Evolutionary conservation across 1,139 yeast genomes (phyloP), one percentile per base, ranked within the genome.

Genomic region (Taphrina deformans): DNA sequence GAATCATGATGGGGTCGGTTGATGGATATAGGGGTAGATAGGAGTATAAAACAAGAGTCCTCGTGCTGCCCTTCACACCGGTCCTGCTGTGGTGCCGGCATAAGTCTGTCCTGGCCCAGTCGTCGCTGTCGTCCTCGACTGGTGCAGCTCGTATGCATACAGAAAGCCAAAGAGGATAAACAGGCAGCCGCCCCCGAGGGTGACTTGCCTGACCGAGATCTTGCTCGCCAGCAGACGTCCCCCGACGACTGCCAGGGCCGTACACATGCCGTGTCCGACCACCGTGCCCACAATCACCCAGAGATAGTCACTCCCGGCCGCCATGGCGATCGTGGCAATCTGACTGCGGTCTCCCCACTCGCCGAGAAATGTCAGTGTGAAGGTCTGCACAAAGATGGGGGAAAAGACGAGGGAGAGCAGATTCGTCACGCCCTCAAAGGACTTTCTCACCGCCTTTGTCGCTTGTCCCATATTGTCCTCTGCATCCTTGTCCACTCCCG

Each of bases 311-410:
- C 91, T 86, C 45, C 97, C 97, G 0, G 99, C 97, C 58, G 98
- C 98, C 96, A 93, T 88, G 62, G 99, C 99, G 73, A 93, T 91
- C 50, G 97, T 95, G 44, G 98, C 97, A 65, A 93, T 90, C 78
- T 93, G 99, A 14, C 97, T 91, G 73, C 99, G 85, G 76, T 93
- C 99, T 60, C 99, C 99, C 96, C 98, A 91, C 79, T 93, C 99
- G 67, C 97, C 99, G 66, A 93, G 79, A 75, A 95, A 95, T 1
- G 97, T 90, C 98, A 95, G 92, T 64, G 87, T 85, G 75, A 93
- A 93, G 3, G 93, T 95, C 78, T 93, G 97, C 71, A 92, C 88
- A 92, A 96, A 93, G 16, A 86, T 79, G 1, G 99, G 99, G 4
- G 96, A 88, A 63, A 93, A 79, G 16, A 91, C 78, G 67, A 86